Percentiles rank a stretch among this genome's conserved stretches.
Conservation (phyloP, 1,284 basidiomycete species). For the Cutaneotrichosporon sp. region DNA sequence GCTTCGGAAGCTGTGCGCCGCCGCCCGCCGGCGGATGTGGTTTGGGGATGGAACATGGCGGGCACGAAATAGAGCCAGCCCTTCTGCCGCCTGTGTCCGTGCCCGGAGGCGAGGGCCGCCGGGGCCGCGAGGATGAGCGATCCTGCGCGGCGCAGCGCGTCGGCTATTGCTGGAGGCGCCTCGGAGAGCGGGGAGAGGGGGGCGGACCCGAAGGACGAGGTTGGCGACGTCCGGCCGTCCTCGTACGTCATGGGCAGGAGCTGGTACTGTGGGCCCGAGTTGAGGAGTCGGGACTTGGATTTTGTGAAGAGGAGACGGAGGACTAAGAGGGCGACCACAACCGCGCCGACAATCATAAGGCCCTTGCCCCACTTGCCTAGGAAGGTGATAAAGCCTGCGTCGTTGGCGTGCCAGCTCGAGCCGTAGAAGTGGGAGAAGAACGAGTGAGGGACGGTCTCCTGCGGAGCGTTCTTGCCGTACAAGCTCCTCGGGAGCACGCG, state of each 20-base stretch:
- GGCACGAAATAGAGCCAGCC: slow-evolving; percentile 46
- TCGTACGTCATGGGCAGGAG: slow-evolving; percentile 12
- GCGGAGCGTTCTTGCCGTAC: slow-evolving; percentile 92
- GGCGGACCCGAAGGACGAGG: slow-evolving; percentile 1
- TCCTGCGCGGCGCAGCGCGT: slow-evolving; percentile 36
- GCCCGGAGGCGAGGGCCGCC: slow-evolving; percentile 31
- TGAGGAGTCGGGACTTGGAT: slow-evolving; percentile 16
- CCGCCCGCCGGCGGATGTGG: slow-evolving; percentile 7
- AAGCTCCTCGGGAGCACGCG: slow-evolving; percentile 88
- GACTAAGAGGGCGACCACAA: slow-evolving; percentile 64
- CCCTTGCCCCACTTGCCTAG: slow-evolving; percentile 77
- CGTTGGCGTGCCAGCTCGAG: slow-evolving; percentile 92
- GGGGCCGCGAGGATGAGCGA: slow-evolving; percentile 41
- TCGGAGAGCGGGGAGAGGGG: slow-evolving; percentile 16
- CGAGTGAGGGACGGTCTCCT: slow-evolving; percentile 75
- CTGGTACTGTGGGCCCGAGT: slow-evolving; percentile 15
- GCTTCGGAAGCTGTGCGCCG: slow-evolving; percentile 40
- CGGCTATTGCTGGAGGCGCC: slow-evolving; percentile 25
- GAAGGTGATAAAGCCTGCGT: slow-evolving; percentile 88
- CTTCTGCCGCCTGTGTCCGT: slow-evolving; percentile 17
- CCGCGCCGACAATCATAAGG: slow-evolving; percentile 74
- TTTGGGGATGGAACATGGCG: slow-evolving; percentile 38
- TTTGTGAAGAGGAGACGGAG: slow-evolving; percentile 56
- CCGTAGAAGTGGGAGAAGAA: slow-evolving; percentile 97
- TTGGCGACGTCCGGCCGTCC: slow-evolving; percentile 8